Percentiles rank a stretch among this genome's conserved stretches.
These are phyloP conservation scores for Annona cherimola DNA, from an alignment of 164 flowering plant species.

Conservation along the genomic window DNA sequence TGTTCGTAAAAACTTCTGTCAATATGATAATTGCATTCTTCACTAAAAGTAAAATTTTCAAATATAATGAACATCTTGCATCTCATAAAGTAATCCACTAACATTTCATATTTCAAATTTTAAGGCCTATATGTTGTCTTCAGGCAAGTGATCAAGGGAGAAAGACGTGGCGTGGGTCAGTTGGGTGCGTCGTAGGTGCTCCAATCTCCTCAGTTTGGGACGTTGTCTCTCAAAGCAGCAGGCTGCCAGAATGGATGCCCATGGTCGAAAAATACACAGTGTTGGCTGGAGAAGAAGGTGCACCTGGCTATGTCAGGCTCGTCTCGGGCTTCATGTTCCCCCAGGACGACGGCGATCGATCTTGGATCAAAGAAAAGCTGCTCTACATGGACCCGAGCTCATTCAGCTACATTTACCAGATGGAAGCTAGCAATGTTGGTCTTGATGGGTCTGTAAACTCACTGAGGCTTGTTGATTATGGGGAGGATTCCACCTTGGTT, in stretches of 20 bases:
- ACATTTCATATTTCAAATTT: neutral
- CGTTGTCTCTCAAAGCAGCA: slow-evolving; percentile 41
- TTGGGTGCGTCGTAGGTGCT: slow-evolving; percentile 39
- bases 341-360: slow-evolving; percentile 52
- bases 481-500: slow-evolving; percentile 39
- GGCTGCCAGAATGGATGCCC: slow-evolving; percentile 64
- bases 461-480: slow-evolving; percentile 43
- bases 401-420: slow-evolving; percentile 33
- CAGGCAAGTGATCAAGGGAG: slow-evolving; percentile 20
- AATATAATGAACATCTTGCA: too few relatives aligned
- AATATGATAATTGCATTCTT: too few relatives aligned
- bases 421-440: slow-evolving; percentile 62
- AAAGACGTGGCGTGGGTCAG: slow-evolving; percentile 44
- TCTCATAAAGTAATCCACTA: neutral
- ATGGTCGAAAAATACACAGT: slow-evolving; percentile 62
- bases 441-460: slow-evolving; percentile 54
- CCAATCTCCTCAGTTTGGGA: slow-evolving; percentile 47
- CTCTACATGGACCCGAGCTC: slow-evolving; percentile 35
- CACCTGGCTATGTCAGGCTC: slow-evolving; percentile 39
- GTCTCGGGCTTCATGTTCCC: slow-evolving; percentile 75
- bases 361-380: slow-evolving; percentile 61
- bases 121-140: neutral
- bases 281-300: slow-evolving; percentile 47
- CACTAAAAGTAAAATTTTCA: too few relatives aligned
- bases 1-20: too few relatives aligned